These are phyloP conservation scores for Pseudevernia furfuracea DNA, from an alignment of 495 filamentous ascomycete species.

Conservation along the genomic window DNA sequence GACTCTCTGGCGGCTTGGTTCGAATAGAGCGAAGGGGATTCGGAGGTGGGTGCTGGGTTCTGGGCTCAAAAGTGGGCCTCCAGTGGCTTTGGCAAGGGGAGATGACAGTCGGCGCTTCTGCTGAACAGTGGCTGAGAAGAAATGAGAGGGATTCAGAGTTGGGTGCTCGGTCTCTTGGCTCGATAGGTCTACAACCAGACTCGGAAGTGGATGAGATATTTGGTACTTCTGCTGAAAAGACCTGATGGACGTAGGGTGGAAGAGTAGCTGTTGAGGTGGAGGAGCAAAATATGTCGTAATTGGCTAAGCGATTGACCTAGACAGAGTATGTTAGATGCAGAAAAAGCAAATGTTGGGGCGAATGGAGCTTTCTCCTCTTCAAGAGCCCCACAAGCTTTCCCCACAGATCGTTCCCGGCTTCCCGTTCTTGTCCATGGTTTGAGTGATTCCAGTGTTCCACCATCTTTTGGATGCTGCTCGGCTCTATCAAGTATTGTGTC, in stretches of 20 bases:
- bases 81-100: not conserved
- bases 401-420: not conserved
- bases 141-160: not conserved
- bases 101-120: not conserved
- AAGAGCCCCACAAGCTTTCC: not conserved
- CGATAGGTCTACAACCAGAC: not conserved
- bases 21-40: not conserved
- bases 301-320: not conserved
- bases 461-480: not conserved
- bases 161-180: not conserved
- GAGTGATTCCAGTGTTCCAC: not conserved
- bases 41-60: not conserved
- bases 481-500: not conserved
- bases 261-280: not conserved
- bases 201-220: not conserved
- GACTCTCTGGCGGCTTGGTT: not conserved
- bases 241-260: not conserved
- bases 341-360: not conserved
- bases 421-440: not conserved
- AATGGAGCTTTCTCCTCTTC: conserved; percentile 1
- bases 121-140: not conserved
- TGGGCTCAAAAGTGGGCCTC: not conserved
- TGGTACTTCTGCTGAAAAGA: not conserved
- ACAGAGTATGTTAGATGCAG: not conserved
- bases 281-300: not conserved